Conservation (phyloP, 1,284 basidiomycete species). For the Polyporus tsugae region DNA sequence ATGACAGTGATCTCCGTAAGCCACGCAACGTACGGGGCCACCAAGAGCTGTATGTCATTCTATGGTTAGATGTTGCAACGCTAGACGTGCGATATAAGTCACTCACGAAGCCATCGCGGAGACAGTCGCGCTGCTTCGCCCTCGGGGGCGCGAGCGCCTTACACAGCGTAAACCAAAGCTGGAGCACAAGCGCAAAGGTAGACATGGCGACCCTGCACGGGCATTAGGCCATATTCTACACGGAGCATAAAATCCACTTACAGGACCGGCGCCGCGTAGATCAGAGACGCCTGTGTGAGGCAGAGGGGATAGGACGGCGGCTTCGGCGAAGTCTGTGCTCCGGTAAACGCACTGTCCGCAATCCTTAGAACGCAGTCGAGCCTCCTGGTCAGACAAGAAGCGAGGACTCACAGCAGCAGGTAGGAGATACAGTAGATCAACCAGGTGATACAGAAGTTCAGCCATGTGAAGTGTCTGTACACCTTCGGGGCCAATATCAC, state of each 20-base stretch:
- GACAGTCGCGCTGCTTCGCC: conserved; percentile 9
- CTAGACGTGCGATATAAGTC: not conserved
- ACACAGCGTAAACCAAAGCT: conserved; percentile 30
- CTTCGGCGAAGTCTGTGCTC: conserved; percentile 29
- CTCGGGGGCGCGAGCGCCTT: conserved; percentile 26
- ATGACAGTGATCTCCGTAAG: conserved; percentile 28
- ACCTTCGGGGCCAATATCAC: conserved; percentile 41
- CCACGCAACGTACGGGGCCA: conserved; percentile 22
- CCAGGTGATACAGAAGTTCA: conserved; percentile 47
- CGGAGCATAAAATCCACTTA: conserved; percentile 27
- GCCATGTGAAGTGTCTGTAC: conserved; percentile 45
- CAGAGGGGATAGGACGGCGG: conserved; percentile 36
- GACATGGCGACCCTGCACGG: conserved; percentile 31
- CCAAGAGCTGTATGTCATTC: not conserved
- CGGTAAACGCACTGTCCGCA: conserved; percentile 25
- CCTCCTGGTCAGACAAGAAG: not conserved
- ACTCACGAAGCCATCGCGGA: conserved; percentile 26
- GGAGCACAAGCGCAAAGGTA: conserved; percentile 33
- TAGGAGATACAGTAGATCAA: conserved; percentile 47
- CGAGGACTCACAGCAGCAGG: conserved; percentile 38
- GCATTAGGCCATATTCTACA: not conserved
- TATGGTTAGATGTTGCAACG: not conserved
- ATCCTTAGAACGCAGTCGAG: not conserved
- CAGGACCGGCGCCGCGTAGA: conserved; percentile 46
- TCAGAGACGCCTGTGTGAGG: conserved; percentile 41